Percentiles rank a stretch among this genome's conserved stretches.
Conservation (phyloP, 345 rosid genomes). For the Euclidium syriacum region DNA sequence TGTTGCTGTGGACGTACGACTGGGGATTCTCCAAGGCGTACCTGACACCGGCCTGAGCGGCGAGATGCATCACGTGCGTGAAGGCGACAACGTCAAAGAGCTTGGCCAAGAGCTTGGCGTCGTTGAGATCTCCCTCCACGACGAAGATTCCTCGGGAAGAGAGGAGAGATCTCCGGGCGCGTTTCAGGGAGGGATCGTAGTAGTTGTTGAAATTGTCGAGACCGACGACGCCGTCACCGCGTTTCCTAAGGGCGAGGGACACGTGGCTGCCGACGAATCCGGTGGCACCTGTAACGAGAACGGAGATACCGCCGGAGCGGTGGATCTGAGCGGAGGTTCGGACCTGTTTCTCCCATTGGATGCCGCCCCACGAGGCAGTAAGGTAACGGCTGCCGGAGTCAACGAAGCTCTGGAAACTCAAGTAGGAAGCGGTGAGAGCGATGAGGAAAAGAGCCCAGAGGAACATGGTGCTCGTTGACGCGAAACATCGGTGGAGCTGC, state of each 20-base stretch:
- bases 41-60: constrained; percentile 87
- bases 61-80: constrained; percentile 82
- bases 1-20: constrained; percentile 69
- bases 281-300: constrained; percentile 78
- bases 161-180: constrained; percentile 39
- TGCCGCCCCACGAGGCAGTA: constrained; percentile 63
- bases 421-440: constrained; percentile 85
- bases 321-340: constrained; percentile 61
- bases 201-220: constrained; percentile 70
- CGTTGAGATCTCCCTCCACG: constrained; percentile 70
- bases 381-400: constrained; percentile 67
- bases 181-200: constrained; percentile 69
- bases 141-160: constrained; percentile 44
- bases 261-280: constrained; percentile 81
- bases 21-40: constrained; percentile 75
- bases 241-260: constrained; percentile 50
- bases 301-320: constrained; percentile 60
- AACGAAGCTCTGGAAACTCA: constrained; percentile 72
- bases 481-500: constrained; percentile 74
- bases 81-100: constrained; percentile 73
- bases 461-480: constrained; percentile 86
- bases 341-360: constrained; percentile 75
- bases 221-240: constrained; percentile 82
- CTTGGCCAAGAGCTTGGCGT: constrained; percentile 47
- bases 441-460: constrained; percentile 85